Evolutionary conservation across 192 early-diverging fungal genomes (phyloP).

Genomic region (Coemansia guatemalensis): DNA sequence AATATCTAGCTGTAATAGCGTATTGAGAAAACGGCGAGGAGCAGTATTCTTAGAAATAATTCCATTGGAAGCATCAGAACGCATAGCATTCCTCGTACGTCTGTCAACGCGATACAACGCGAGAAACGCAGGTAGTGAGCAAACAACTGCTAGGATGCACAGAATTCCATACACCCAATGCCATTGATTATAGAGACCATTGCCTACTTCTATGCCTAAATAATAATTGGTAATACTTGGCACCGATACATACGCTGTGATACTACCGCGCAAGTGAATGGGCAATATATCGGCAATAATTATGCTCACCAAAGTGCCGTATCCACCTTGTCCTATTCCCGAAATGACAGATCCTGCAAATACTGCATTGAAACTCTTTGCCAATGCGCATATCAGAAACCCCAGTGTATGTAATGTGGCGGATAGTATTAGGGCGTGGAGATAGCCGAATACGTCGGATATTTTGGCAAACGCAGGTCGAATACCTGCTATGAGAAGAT

Average conservation of each 20-base stretch:
- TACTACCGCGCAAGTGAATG: conserved; percentile 35
- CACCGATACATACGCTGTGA: conserved; percentile 37
- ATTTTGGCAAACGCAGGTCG: conserved; percentile 41
- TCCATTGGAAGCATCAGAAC: neutral
- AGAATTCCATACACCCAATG: conserved; percentile 51
- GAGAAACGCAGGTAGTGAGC: conserved; percentile 24
- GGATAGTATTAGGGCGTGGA: conserved; percentile 20
- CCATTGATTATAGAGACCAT: conserved; percentile 27
- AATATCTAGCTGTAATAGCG: conserved; percentile 31
- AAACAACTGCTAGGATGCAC: conserved; percentile 36
- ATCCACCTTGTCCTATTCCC: conserved; percentile 39
- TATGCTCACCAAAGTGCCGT: conserved; percentile 42
- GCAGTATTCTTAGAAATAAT: neutral
- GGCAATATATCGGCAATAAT: conserved; percentile 43
- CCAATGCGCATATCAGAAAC: conserved; percentile 26
- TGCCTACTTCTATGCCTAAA: conserved; percentile 38
- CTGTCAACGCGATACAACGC: conserved; percentile 28
- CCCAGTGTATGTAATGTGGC: conserved; percentile 37
- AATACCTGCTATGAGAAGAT: conserved; percentile 31
- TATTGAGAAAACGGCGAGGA: conserved; percentile 2
- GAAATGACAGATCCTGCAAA: conserved; percentile 48
- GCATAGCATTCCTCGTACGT: conserved; percentile 20
- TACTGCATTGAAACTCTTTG: conserved; percentile 29
- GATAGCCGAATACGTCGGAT: conserved; percentile 36
- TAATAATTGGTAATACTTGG: conserved; percentile 49